Conservation (phyloP, 352 stramenopile species). For the Albugo candida region DNA sequence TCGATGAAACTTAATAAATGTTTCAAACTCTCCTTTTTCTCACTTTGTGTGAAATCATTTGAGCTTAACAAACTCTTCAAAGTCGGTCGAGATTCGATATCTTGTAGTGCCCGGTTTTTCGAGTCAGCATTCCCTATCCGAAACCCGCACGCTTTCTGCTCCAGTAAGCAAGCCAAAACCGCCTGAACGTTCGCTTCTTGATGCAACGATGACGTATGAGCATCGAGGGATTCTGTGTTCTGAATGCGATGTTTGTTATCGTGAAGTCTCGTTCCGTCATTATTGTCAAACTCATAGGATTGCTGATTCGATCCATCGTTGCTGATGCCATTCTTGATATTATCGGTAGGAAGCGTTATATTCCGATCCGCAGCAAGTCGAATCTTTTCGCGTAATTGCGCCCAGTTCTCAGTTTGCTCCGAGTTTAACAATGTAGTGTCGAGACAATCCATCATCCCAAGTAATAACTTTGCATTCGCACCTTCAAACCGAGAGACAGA, state of each 20-base stretch:
- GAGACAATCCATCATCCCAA: constrained; percentile 77
- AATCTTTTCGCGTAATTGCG: constrained; percentile 53
- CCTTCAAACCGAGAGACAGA: constrained; percentile 6
- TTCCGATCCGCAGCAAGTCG: constrained; percentile 16
- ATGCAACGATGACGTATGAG: constrained; percentile 13
- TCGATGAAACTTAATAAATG: constrained; percentile 71
- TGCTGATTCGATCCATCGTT: not conserved
- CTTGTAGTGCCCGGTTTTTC: constrained; percentile 22
- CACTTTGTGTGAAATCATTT: constrained; percentile 63
- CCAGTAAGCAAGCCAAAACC: constrained; percentile 47
- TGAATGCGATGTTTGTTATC: not conserved
- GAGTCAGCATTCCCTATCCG: constrained; percentile 16
- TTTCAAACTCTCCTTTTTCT: constrained; percentile 74
- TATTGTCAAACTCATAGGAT: not conserved
- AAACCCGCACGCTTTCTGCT: constrained; percentile 26
- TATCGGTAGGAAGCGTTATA: not conserved
- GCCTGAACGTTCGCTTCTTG: constrained; percentile 61
- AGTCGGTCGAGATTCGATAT: constrained; percentile 20
- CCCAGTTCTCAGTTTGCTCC: constrained; percentile 54
- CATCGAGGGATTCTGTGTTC: constrained; percentile 1
- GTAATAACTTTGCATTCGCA: constrained; percentile 50
- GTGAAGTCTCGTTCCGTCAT: not conserved
- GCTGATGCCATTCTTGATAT: constrained; percentile 3
- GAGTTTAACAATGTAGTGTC: constrained; percentile 61
- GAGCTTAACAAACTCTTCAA: constrained; percentile 68